Conservation (phyloP, 306 rosid genomes). For the Dalbergia oliveri region DNA sequence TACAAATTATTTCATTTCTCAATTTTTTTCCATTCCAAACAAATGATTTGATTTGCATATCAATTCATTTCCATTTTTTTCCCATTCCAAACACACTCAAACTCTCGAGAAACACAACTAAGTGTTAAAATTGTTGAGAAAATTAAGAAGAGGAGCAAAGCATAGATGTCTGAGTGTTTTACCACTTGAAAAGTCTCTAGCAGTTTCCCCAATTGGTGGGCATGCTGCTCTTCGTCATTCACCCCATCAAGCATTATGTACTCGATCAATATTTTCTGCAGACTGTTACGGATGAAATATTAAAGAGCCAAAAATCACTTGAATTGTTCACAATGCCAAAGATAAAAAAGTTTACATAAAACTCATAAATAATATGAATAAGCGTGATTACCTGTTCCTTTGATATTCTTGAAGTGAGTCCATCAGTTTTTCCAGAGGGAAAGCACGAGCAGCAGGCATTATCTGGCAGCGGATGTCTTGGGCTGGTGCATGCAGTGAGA, state of each 20-base stretch:
- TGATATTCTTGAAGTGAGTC: slow-evolving; percentile 84
- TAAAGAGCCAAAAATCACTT: slow-evolving; percentile 24
- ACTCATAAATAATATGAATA: slow-evolving; percentile 17
- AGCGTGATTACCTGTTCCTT: slow-evolving; percentile 60
- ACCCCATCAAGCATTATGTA: slow-evolving; percentile 98
- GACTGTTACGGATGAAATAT: slow-evolving; percentile 57
- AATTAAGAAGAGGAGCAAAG: not conserved
- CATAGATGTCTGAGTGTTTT: slow-evolving; percentile 46
- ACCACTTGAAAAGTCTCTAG: slow-evolving; percentile 90
- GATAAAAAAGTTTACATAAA: not conserved
- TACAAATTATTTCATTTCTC: too few relatives aligned
- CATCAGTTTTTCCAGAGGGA: slow-evolving; percentile 92
- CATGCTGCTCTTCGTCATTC: slow-evolving; percentile 92
- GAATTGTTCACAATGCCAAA: not conserved
- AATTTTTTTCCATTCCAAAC: too few relatives aligned
- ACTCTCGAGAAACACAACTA: not conserved
- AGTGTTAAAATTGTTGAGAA: not conserved
- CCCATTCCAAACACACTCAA: not conserved
- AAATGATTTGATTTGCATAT: too few relatives aligned
- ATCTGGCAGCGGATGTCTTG: slow-evolving; percentile 96
- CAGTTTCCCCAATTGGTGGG: slow-evolving; percentile 89
- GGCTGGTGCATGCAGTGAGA: slow-evolving; percentile 93
- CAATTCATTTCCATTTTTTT: too few relatives aligned
- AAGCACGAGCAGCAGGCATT: slow-evolving; percentile 99
- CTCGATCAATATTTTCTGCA: slow-evolving; percentile 92